Base-by-base conservation (phyloP, 1,284 basidiomycete species). In the Apiotrichum gracile region DNA sequence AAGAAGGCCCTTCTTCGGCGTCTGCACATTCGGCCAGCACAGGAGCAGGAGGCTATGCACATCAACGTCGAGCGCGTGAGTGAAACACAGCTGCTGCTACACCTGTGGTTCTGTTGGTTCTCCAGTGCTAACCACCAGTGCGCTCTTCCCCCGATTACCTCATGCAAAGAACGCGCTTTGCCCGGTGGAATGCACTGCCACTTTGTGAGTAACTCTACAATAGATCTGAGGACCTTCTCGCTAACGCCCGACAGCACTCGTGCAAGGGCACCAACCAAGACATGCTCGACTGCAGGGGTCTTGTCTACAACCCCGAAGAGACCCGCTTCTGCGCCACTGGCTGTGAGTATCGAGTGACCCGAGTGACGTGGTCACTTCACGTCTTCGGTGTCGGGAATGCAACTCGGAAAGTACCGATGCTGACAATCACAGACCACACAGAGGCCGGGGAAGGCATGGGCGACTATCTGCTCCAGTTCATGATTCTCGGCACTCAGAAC, bases 251-350 rank as follows among this genome's bases (percentile, higher is more conserved):
- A n/a, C 45, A 38, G 53, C 46, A 56, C 47, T 39, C 45, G 8
- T 64, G 60, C 50, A 52, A 48, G 19, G 60, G 61, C 49, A 24
- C 49, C 12, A 60, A 60, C 33, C 39, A 34, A 5, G 53, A 51
- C 31, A 19, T 13, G 16, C 43, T n/a, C 7, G n/a, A 13, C 5
- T 46, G 44, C 21, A n/a, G 33, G 5, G 44, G 31, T 14, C 21
- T 25, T 10, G 55, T 60, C 3, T 13, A 22, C 17, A 51, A 57
- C 48, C 60, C 60, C 4, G 29, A 34, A 5, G 21, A 47, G 12
- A 40, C 37, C 9, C 44, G 57, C 13, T 53, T 52, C 51, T 65
- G 64, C 40, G 19, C 31, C 24, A 42, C 33, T 8, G 62, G 64
- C 9, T 63, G 63, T 63, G 33, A 61, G 63, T 63, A 10, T 24